These are phyloP conservation scores for Lentinus tigrinus DNA, from an alignment of 768 basidiomycete genomes.

Conservation along the genomic window DNA sequence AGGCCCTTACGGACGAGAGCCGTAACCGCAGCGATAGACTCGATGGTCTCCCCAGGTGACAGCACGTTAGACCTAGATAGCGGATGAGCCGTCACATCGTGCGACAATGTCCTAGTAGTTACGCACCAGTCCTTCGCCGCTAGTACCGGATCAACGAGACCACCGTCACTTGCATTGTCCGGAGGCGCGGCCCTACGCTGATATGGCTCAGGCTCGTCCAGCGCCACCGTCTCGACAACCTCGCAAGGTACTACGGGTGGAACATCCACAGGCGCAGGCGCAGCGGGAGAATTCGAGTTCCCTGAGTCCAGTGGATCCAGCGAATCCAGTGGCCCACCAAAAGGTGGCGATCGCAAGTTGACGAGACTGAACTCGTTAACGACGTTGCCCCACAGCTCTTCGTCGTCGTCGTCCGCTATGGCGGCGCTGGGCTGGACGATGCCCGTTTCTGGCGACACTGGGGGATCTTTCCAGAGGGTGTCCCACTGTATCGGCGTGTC, in stretches of 20 bases:
- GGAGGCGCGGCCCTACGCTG: not conserved
- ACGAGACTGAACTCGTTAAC: constrained; percentile 15
- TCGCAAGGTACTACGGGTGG: not conserved
- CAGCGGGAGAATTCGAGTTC: not conserved
- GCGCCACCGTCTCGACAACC: not conserved
- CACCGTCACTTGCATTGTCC: not conserved
- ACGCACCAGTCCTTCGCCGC: constrained; percentile 4
- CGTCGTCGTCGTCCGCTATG: not conserved
- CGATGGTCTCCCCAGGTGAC: not conserved
- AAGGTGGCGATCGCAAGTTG: constrained; percentile 5
- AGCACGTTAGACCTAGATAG: constrained; percentile 8
- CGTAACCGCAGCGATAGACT: not conserved
- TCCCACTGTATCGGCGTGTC: constrained; percentile 4
- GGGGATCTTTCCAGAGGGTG: constrained; percentile 13
- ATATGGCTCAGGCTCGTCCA: not conserved
- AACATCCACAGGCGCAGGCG: not conserved
- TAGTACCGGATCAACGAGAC: not conserved
- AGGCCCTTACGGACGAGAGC: constrained; percentile 6
- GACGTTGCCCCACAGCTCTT: constrained; percentile 13
- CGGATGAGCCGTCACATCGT: not conserved
- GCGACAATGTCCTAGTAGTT: not conserved
- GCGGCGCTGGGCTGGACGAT: not conserved
- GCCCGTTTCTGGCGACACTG: constrained; percentile 10
- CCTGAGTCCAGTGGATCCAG: too few species aligned
- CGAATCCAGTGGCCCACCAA: not conserved